Percentiles rank a stretch among this genome's conserved stretches.
phyloP scores from a whole-genome alignment of 495 filamentous ascomycete species.

The Tuber aestivum region DNA sequence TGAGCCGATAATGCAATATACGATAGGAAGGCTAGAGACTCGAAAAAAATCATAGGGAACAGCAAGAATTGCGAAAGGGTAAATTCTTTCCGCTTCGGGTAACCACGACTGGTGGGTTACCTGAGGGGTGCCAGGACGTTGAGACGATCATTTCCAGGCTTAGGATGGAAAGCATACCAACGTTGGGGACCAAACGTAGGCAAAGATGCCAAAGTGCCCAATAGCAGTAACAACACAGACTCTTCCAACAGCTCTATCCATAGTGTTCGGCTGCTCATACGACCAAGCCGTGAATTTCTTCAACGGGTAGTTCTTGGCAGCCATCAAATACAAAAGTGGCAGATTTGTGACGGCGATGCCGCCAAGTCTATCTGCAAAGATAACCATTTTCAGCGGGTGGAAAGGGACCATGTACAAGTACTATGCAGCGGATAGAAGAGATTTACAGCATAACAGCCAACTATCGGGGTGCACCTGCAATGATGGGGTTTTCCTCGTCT shows the following conservation, averaged over 20 bases:
- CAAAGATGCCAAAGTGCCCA: slow-evolving; percentile 49
- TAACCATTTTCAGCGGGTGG: slow-evolving; percentile 48
- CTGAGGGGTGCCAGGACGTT: slow-evolving; percentile 27
- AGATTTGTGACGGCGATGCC: slow-evolving; percentile 55
- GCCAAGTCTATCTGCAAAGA: slow-evolving; percentile 54
- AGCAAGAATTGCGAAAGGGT: slow-evolving; percentile 45
- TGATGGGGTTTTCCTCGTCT: slow-evolving; percentile 37
- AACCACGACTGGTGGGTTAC: slow-evolving; percentile 16
- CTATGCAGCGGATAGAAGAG: slow-evolving; percentile 49
- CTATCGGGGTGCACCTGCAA: slow-evolving; percentile 47
- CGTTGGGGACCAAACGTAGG: slow-evolving; percentile 47
- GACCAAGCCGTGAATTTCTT: slow-evolving; percentile 56
- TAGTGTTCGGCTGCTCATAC: slow-evolving; percentile 60
- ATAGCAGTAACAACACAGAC: slow-evolving; percentile 48
- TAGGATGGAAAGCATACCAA: neutral
- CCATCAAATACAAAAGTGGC: slow-evolving; percentile 56
- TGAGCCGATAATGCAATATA: slow-evolving; percentile 52
- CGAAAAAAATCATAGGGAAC: slow-evolving; percentile 45
- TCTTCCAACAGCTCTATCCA: slow-evolving; percentile 55
- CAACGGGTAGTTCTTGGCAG: slow-evolving; percentile 59
- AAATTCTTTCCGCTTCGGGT: slow-evolving; percentile 12
- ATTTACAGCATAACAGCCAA: slow-evolving; percentile 51
- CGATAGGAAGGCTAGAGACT: slow-evolving; percentile 49
- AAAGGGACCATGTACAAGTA: slow-evolving; percentile 50
- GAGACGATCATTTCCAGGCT: neutral